Conservation (phyloP, 805 yeast genomes). For the Schwanniomyces occidentalis region DNA sequence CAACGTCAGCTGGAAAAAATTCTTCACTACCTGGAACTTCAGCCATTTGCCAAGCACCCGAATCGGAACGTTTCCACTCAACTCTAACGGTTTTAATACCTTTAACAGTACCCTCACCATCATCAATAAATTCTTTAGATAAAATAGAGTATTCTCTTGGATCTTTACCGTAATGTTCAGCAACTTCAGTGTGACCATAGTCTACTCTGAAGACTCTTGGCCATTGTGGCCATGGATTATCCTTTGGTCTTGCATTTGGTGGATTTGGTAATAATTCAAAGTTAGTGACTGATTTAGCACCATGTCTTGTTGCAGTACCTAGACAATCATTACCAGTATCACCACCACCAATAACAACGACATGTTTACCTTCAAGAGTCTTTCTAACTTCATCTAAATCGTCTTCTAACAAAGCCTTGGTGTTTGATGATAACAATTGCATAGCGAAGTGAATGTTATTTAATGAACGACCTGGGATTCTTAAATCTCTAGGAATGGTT, state of each 20-base stretch:
- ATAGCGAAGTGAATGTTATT: conserved; percentile 92
- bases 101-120: conserved; percentile 90
- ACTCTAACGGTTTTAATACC: conserved; percentile 96
- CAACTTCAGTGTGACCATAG: conserved; percentile 95
- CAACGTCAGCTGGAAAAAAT: conserved; percentile 91
- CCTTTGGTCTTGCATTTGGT: conserved; percentile 79
- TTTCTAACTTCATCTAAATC: conserved; percentile 74
- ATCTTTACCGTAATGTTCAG: conserved; percentile 92
- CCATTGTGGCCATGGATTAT: conserved; percentile 99
- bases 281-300: conserved; percentile 90
- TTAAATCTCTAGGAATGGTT: conserved; percentile 93
- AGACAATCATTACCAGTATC: conserved; percentile 99
- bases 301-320: conserved; percentile 96
- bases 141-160: conserved; percentile 96
- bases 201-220: conserved; percentile 97
- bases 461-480: conserved; percentile 90
- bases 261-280: conserved; percentile 95
- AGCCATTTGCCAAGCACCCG: conserved; percentile 99
- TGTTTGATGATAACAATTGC: conserved; percentile 85
- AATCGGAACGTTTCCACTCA: conserved; percentile 94
- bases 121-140: conserved; percentile 94
- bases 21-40: conserved; percentile 96
- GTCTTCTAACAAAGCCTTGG: conserved; percentile 83
- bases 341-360: conserved; percentile 98
- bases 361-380: conserved; percentile 79